A percentile compares a stretch with the other conserved stretches of the same genome.
Conservation (phyloP, 1,139 yeast species). For the Eremothecium gossypii region DNA sequence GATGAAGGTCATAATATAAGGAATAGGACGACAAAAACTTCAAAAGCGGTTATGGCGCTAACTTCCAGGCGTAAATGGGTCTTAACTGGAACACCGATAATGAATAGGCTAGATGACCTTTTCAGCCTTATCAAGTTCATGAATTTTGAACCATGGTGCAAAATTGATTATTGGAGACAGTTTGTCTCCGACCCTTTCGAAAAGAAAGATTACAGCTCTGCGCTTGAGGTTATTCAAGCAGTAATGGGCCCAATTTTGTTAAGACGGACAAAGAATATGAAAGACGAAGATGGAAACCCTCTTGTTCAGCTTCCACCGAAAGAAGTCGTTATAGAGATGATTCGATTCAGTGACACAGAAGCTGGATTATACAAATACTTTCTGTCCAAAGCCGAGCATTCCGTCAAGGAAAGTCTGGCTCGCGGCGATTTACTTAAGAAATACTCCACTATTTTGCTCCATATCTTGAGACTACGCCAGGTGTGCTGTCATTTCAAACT, state of each 20-base stretch:
- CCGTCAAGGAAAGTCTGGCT: slow-evolving; percentile 54
- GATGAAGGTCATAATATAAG: slow-evolving; percentile 93
- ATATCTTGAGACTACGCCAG: slow-evolving; percentile 75
- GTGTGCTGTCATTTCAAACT: slow-evolving; percentile 77
- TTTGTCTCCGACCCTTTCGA: slow-evolving; percentile 83
- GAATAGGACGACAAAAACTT: slow-evolving; percentile 69
- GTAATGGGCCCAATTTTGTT: slow-evolving; percentile 76
- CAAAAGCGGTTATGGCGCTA: slow-evolving; percentile 67
- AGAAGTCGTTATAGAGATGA: slow-evolving; percentile 57
- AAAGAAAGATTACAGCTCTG: slow-evolving; percentile 55
- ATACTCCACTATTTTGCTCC: slow-evolving; percentile 75
- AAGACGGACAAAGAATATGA: slow-evolving; percentile 83
- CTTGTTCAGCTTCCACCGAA: slow-evolving; percentile 73
- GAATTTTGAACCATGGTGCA: slow-evolving; percentile 81
- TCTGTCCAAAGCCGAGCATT: slow-evolving; percentile 55
- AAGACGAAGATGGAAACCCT: slow-evolving; percentile 60
- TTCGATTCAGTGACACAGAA: slow-evolving; percentile 62
- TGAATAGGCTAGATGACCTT: slow-evolving; percentile 79
- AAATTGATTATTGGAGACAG: slow-evolving; percentile 80
- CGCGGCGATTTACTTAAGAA: slow-evolving; percentile 63
- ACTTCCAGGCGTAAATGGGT: slow-evolving; percentile 69
- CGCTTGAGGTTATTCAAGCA: slow-evolving; percentile 75
- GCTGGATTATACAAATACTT: slow-evolving; percentile 59
- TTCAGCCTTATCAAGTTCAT: slow-evolving; percentile 70
- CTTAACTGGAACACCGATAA: slow-evolving; percentile 90